Conservation (phyloP, 2,329 filamentous ascomycete species). For the Epicoccum nigrum region DNA sequence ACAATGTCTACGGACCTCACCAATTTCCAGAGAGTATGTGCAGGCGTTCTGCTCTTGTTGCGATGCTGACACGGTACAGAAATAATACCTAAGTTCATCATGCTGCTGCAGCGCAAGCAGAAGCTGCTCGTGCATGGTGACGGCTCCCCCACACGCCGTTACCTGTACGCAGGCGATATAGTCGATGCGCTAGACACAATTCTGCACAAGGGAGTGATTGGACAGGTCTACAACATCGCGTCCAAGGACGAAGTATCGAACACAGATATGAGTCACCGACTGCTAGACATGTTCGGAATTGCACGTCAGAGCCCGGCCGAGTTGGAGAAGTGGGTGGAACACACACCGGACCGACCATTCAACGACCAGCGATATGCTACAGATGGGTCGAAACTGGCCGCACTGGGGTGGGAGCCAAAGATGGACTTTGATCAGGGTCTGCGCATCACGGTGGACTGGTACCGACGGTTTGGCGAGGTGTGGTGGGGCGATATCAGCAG, state of each 20-base stretch:
- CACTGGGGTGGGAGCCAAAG: slow-evolving; percentile 46
- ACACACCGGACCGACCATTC: slow-evolving; percentile 76
- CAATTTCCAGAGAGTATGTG: slow-evolving; percentile 80
- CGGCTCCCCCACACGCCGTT: slow-evolving; percentile 74
- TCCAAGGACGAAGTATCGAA: slow-evolving; percentile 81
- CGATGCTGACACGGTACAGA: slow-evolving; percentile 57
- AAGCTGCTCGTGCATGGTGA: slow-evolving; percentile 78
- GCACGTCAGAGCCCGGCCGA: slow-evolving; percentile 48
- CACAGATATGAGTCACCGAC: slow-evolving; percentile 67
- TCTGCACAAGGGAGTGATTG: slow-evolving; percentile 74
- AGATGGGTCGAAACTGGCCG: slow-evolving; percentile 46
- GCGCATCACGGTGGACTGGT: slow-evolving; percentile 48
- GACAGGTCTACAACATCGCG: slow-evolving; percentile 82
- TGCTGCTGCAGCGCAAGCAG: slow-evolving; percentile 68
- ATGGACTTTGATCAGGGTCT: slow-evolving; percentile 47
- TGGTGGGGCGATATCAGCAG: slow-evolving; percentile 51
- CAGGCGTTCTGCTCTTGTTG: too few relatives aligned
- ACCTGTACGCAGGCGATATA: slow-evolving; percentile 79
- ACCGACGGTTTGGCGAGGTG: slow-evolving; percentile 45
- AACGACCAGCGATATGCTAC: slow-evolving; percentile 50
- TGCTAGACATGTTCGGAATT: slow-evolving; percentile 68
- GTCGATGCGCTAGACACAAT: slow-evolving; percentile 85
- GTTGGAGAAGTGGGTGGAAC: slow-evolving; percentile 70
- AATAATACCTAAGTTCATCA: slow-evolving; percentile 83
- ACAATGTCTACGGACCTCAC: slow-evolving; percentile 86